Conservation (phyloP, 1,139 yeast genomes). For the Magnusiomyces sp. region DNA sequence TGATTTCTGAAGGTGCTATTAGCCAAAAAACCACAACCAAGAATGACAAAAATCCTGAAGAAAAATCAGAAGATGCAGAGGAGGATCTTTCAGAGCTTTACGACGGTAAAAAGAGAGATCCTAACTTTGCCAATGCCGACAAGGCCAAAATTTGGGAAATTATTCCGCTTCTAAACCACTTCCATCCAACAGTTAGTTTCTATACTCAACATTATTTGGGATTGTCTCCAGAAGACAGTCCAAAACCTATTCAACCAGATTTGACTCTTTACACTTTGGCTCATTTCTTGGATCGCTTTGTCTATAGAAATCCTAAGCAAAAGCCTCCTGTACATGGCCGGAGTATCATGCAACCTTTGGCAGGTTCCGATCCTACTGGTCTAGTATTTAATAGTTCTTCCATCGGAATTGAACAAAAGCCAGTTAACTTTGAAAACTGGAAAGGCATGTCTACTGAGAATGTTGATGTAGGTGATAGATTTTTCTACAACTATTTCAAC, state of each 20-base stretch:
- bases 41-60: slow-evolving; percentile 20
- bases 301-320: slow-evolving; percentile 84
- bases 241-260: slow-evolving; percentile 63
- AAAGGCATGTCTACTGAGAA: slow-evolving; percentile 52
- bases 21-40: slow-evolving; percentile 1
- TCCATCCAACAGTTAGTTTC: slow-evolving; percentile 83
- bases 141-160: slow-evolving; percentile 83
- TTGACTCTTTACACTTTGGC: slow-evolving; percentile 77
- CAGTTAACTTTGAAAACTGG: slow-evolving; percentile 85
- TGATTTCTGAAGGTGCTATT: slow-evolving; percentile 20
- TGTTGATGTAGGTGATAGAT: slow-evolving; percentile 79
- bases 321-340: slow-evolving; percentile 66
- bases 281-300: slow-evolving; percentile 92
- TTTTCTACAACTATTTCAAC: slow-evolving; percentile 82
- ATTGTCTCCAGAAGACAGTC: slow-evolving; percentile 40
- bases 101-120: slow-evolving; percentile 88
- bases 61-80: slow-evolving; percentile 28
- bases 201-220: slow-evolving; percentile 47
- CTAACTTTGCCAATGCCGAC: slow-evolving; percentile 75
- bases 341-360: slow-evolving; percentile 96
- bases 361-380: slow-evolving; percentile 76
- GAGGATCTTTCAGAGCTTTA: slow-evolving; percentile 36
- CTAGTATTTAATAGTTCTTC: slow-evolving; percentile 41
- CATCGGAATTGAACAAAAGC: slow-evolving; percentile 34
- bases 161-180: slow-evolving; percentile 63